Conservation (phyloP, 495 filamentous ascomycete species). For the Penicillium goetzii region DNA sequence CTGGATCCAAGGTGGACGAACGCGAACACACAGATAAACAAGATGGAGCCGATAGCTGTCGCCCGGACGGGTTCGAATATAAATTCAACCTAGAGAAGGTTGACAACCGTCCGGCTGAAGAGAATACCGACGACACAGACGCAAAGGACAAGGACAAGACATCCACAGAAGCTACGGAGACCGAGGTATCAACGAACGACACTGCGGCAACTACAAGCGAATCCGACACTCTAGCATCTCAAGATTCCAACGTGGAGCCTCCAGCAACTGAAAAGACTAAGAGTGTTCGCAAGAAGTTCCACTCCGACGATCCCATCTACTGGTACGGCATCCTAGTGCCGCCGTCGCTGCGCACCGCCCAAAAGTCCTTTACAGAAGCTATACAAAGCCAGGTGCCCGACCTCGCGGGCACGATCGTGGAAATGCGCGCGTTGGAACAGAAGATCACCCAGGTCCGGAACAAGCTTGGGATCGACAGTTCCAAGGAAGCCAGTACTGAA, state of each 20-base stretch:
- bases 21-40: constrained; percentile 5
- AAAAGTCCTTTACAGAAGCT: constrained; percentile 51
- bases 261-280: constrained; percentile 17
- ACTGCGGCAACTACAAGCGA: background rate
- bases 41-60: background rate
- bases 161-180: constrained; percentile 1
- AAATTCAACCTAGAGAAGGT: constrained; percentile 23
- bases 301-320: constrained; percentile 59
- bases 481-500: background rate
- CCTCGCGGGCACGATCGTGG: constrained; percentile 58
- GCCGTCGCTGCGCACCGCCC: constrained; percentile 60
- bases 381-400: constrained; percentile 39
- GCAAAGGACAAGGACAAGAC: constrained; percentile 5
- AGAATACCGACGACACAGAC: constrained; percentile 18
- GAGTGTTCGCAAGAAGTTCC: constrained; percentile 28
- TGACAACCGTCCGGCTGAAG: constrained; percentile 11
- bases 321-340: constrained; percentile 75
- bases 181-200: constrained; percentile 4
- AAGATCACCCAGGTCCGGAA: constrained; percentile 63
- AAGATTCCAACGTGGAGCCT: background rate
- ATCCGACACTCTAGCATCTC: background rate
- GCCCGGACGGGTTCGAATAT: constrained; percentile 1
- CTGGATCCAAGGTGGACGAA: constrained; percentile 11
- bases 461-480: constrained; percentile 22
- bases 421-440: constrained; percentile 69